These are phyloP conservation scores for Circinella umbellata DNA, from an alignment of 371 early-diverging fungal species.

Conservation along the genomic window DNA sequence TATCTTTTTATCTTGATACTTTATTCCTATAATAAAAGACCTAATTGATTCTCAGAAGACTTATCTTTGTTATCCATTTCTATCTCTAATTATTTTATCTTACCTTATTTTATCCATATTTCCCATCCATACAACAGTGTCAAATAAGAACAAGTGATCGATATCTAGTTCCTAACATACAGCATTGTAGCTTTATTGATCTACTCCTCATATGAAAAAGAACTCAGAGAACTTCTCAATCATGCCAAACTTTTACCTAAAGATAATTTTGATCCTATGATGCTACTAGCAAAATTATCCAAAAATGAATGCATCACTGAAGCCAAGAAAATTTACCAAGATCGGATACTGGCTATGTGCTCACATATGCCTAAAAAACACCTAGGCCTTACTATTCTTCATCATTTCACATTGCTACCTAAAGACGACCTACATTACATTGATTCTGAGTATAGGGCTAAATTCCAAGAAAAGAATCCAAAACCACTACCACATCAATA, in stretches of 20 bases:
- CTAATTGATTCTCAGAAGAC: too few relatives aligned
- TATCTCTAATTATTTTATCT: too few relatives aligned
- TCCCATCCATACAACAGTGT: too few relatives aligned
- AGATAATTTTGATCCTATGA: not conserved
- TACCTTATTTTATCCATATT: too few relatives aligned
- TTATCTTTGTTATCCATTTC: too few relatives aligned
- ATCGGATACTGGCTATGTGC: not conserved
- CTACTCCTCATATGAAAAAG: not conserved
- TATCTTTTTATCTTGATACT: too few relatives aligned
- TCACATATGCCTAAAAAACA: not conserved
- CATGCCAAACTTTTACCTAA: not conserved
- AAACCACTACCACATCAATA: not conserved
- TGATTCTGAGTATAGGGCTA: not conserved
- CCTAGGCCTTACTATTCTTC: not conserved
- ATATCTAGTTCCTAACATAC: conserved; percentile 21
- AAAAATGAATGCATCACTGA: not conserved
- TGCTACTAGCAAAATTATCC: not conserved
- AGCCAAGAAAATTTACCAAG: conserved; percentile 1
- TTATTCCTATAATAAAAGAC: too few relatives aligned
- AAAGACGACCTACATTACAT: not conserved
- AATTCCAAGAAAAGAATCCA: not conserved
- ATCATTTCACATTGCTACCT: not conserved
- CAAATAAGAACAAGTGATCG: not conserved
- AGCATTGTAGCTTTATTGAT: conserved; percentile 10
- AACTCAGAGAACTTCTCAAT: not conserved